Conservation (phyloP, 352 stramenopile species). For the Thalassiosira livingstoniorum region DNA sequence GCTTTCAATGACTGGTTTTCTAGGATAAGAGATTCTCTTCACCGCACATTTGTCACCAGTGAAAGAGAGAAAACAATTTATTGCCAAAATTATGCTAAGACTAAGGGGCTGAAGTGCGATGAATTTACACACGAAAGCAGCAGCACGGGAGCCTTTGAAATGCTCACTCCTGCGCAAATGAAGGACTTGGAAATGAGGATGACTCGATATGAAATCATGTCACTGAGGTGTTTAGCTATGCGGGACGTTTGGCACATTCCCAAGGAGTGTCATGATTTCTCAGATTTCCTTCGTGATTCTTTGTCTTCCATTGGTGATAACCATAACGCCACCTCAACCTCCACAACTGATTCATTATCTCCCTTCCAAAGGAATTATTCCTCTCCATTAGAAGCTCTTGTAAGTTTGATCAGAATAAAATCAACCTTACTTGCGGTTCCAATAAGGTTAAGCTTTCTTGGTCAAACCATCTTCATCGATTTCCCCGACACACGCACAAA, state of each 20-base stretch:
- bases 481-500: conserved; percentile 23
- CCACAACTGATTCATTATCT: conserved; percentile 16
- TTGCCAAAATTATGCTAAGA: conserved; percentile 34
- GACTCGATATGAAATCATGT: conserved; percentile 51
- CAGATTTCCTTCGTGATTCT: conserved; percentile 20
- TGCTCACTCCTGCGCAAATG: conserved; percentile 23
- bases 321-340: conserved; percentile 1
- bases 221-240: conserved; percentile 51
- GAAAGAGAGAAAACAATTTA: conserved; percentile 39
- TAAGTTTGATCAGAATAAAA: conserved; percentile 33
- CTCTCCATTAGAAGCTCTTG: conserved; percentile 33
- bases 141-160: no score
- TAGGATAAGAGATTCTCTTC: conserved; percentile 21
- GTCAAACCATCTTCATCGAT: conserved; percentile 24
- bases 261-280: conserved; percentile 36
- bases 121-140: background rate
- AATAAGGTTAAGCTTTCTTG: conserved; percentile 10
- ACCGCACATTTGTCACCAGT: conserved; percentile 16
- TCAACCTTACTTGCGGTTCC: conserved; percentile 31
- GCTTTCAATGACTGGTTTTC: conserved; percentile 53
- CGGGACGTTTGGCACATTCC: conserved; percentile 48
- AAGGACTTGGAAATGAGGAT: conserved; percentile 51
- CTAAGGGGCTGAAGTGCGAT: conserved; percentile 26
- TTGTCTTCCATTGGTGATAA: conserved; percentile 37
- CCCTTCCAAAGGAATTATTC: conserved; percentile 37